These are phyloP conservation scores for Penicillium paradoxum DNA, from an alignment of 495 filamentous ascomycete species.

Conservation along the genomic window DNA sequence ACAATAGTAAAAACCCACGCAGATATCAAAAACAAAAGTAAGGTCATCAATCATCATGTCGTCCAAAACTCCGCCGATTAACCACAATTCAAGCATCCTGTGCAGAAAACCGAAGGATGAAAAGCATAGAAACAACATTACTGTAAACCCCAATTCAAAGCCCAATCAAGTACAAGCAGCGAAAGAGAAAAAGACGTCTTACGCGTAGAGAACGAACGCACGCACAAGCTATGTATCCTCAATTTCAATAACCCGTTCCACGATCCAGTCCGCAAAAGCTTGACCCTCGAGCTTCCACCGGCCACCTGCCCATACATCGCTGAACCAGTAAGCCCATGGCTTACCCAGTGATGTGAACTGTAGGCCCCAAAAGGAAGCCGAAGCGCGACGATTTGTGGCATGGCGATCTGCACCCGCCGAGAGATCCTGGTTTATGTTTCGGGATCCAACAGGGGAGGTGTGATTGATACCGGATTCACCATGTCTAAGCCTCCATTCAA, in stretches of 20 bases:
- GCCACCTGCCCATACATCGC: slow-evolving; percentile 35
- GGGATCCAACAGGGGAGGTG: slow-evolving; percentile 13
- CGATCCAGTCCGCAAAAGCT: slow-evolving; percentile 41
- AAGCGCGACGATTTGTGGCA: slow-evolving; percentile 1
- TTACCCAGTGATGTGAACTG: slow-evolving; percentile 12
- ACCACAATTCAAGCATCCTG: not conserved
- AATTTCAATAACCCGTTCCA: slow-evolving; percentile 37
- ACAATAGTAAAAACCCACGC: not conserved
- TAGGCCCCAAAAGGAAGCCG: slow-evolving; percentile 16
- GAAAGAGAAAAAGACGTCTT: not conserved
- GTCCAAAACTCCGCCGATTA: not conserved
- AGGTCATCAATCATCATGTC: slow-evolving; percentile 10
- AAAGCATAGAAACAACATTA: not conserved
- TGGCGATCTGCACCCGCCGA: slow-evolving; percentile 16
- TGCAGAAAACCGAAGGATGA: not conserved
- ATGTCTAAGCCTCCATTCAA: slow-evolving; percentile 71
- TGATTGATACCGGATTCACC: slow-evolving; percentile 27
- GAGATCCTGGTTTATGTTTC: slow-evolving; percentile 36
- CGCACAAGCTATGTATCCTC: slow-evolving; percentile 27
- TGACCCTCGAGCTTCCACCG: slow-evolving; percentile 44
- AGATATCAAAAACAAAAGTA: not conserved
- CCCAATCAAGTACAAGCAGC: not conserved
- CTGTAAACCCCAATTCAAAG: not conserved
- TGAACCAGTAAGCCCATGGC: slow-evolving; percentile 34
- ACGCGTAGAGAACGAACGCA: not conserved